A percentile compares a stretch with the other conserved stretches of the same genome.
phyloP scores from a whole-genome alignment of 2,329 filamentous ascomycete genomes.

The Ophiosphaerella narmari region DNA sequence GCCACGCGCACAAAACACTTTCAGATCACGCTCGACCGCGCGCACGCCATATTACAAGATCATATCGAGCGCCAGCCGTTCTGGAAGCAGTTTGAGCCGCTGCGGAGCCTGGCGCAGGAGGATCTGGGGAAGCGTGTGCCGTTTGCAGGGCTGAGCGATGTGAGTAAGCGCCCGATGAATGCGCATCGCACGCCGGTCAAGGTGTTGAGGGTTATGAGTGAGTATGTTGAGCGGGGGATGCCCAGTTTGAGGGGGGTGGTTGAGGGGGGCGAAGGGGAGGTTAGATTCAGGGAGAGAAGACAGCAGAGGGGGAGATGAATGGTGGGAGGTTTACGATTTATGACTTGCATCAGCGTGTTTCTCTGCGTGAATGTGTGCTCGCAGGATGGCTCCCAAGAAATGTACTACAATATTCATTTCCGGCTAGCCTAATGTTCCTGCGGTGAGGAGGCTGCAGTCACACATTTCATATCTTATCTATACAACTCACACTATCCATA shows the following conservation, averaged over 20 bases:
- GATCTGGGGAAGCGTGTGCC: constrained; percentile 50
- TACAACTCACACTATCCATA: no score
- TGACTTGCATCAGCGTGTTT: no score
- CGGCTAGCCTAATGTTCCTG: no score
- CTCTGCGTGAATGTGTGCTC: no score
- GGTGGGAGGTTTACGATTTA: neutral
- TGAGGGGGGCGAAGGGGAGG: constrained; percentile 25
- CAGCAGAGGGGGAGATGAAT: neutral
- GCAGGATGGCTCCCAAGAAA: no score
- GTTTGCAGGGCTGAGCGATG: constrained; percentile 47
- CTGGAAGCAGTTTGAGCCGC: constrained; percentile 39
- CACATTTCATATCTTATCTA: no score
- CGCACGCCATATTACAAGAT: constrained; percentile 48
- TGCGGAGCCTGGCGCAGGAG: constrained; percentile 39
- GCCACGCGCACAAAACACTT: constrained; percentile 40
- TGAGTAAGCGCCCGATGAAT: constrained; percentile 41
- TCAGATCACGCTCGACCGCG: constrained; percentile 48
- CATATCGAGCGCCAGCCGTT: constrained; percentile 45
- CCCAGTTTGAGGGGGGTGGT: constrained; percentile 40
- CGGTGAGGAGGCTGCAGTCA: no score
- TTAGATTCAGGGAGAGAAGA: neutral
- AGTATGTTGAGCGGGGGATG: constrained; percentile 29
- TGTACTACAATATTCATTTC: no score
- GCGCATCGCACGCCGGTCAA: constrained; percentile 39
- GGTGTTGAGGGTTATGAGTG: constrained; percentile 30